phyloP scores from a whole-genome alignment of 129 eudicot genomes.

The Escallonia herrerae region DNA sequence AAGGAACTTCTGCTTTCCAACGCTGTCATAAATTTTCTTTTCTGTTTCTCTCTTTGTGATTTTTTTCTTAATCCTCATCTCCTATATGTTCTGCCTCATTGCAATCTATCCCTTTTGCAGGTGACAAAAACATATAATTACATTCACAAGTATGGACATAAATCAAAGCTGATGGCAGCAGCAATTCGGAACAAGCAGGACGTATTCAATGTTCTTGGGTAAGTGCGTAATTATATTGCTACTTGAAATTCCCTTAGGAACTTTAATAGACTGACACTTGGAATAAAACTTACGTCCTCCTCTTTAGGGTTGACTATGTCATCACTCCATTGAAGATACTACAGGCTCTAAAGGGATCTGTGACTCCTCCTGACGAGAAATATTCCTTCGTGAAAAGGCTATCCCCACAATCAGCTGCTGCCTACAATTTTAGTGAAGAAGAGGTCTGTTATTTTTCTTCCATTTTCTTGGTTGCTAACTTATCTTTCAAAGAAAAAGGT shows the following conservation, averaged over 20 bases:
- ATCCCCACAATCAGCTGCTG: constrained; percentile 73
- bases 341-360: constrained; percentile 87
- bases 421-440: constrained; percentile 66
- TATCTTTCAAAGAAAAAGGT: neutral
- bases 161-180: constrained; percentile 95
- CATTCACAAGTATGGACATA: constrained; percentile 85
- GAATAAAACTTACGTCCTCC: neutral
- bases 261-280: neutral
- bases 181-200: constrained; percentile 97
- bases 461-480: neutral
- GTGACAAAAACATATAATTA: constrained; percentile 92
- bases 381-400: constrained; percentile 68
- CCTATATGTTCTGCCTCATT: too few relatives aligned
- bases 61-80: too few relatives aligned
- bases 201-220: constrained; percentile 79
- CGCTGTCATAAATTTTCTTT: too few relatives aligned
- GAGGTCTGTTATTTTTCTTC: constrained; percentile 46
- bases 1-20: too few relatives aligned
- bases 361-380: constrained; percentile 83
- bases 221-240: neutral
- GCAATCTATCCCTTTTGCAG: constrained; percentile 21
- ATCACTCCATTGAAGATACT: constrained; percentile 90
- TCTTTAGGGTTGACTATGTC: constrained; percentile 85
- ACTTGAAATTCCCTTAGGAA: neutral
- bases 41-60: too few relatives aligned